Evolutionary conservation across 2,329 filamentous ascomycete genomes (phyloP), one percentile per base, ranked within the genome.

Genomic region (Drechslerella dactyloides): DNA sequence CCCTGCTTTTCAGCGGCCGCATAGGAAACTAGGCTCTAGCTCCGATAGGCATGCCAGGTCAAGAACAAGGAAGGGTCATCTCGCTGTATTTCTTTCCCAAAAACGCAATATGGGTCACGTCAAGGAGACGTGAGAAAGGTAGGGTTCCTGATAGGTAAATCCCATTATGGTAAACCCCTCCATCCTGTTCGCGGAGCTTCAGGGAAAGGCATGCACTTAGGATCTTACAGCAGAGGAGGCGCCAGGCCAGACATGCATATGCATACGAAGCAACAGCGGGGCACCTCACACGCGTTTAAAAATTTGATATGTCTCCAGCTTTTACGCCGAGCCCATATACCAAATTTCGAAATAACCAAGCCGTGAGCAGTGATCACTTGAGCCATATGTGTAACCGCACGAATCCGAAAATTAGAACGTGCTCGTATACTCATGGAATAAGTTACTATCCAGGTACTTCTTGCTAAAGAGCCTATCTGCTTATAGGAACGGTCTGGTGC

Each of bases 1-100:
- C 37, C 37, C 37, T 42, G 37, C 37, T 42, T 42, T 37, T 42
- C n/a, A 17, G 15, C 37, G 37, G 37, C 37, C 37, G 37, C 37
- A 4, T 42, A 42, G 37, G 27, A 33, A 33, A 33, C 27, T 8
- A 33, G 27, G 27, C 27, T 33, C 27, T 3, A 33, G 27, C 27
- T 8, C 27, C 8, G 27, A 33, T 33, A 33, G 27, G 27, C n/a
- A 42, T 42, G 37, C 37, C 37, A 17, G 37, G 37, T 15, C 13
- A 17, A 17, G n/a, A 42, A 42, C 11, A 42, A 15, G 37, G 37
- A 17, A 13, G 37, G 27, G 27, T 33, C 4, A 8, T 8, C 8
- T n/a, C n/a, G n/a, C n/a, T n/a, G n/a, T n/a, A n/a, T n/a, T n/a
- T n/a, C n/a, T n/a, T n/a, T n/a, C 8, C n/a, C 37, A 4, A 42